Base-by-base conservation (phyloP, 306 rosid genomes). In the Acacia melanoxylon region DNA sequence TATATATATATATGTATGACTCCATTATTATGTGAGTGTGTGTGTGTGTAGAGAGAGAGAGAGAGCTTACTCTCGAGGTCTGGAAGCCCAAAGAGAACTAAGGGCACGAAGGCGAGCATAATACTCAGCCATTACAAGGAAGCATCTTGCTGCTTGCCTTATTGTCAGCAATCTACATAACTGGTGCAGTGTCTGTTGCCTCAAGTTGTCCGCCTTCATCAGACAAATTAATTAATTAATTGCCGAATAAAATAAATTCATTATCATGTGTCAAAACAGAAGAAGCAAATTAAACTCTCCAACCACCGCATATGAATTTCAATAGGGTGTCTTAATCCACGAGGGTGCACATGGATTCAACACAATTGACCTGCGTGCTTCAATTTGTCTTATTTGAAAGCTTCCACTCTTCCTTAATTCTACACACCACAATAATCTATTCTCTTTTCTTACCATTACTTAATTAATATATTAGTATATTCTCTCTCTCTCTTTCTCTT, bases 101-200 rank as follows among this genome's bases (percentile, higher is more conserved):
- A 96, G 98, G 27, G 99, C 93, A 75, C 98, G 87, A 61, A 96
- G 89, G 9, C 99, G 88, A 4, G 88, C 86, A 48, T 96, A 89
- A 59, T 96, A 96, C 77, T 96, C 99, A 44, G 94, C 97, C 20
- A 96, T 96, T 49, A 93, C 90, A 54, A 96, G 81, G 44, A 91
- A 96, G 72, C 99, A 96, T 10, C 92, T 51, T 0, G 94, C 94
- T 40, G 91, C 97, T 37, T 96, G 99, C 58, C 97, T 94, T 22
- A 91, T 73, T 0, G 99, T 96, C 24, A 96, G 40, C 78, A 92
- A 80, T 58, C 93, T 80, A 51, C 92, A 88, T 71, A 96, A 14
- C n/a, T 92, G 99, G 56, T 96, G 97, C 77, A 96, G 94, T 1
- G 90, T 93, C 46, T 92, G 97, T 14, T 93, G 97, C 78, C 99